A percentile compares a stretch with the other conserved stretches of the same genome.
Conservation (phyloP, 768 basidiomycete species). For the Tephrocybe sp. region DNA sequence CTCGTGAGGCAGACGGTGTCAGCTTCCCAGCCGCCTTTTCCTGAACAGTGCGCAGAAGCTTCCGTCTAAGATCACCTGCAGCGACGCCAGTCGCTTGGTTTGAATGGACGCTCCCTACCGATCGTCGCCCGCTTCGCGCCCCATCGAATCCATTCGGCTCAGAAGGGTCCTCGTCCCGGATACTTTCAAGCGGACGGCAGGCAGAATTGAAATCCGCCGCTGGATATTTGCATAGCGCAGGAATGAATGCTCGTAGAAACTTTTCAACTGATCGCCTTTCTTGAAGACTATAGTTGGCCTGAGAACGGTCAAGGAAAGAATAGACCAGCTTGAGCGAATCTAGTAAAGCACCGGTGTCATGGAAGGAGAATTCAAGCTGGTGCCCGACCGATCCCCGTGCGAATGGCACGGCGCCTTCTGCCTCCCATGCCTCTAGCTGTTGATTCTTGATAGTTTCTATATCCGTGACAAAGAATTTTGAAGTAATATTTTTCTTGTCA, state of each 20-base stretch:
- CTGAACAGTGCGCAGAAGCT: constrained; percentile 72
- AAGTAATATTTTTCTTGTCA: constrained; percentile 90
- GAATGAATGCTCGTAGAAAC: constrained; percentile 83
- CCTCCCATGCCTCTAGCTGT: constrained; percentile 44
- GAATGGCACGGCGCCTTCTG: constrained; percentile 35
- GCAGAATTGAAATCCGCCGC: constrained; percentile 64
- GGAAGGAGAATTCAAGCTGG: constrained; percentile 79
- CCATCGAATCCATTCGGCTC: constrained; percentile 31
- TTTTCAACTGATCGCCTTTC: constrained; percentile 84
- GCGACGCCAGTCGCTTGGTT: constrained; percentile 43
- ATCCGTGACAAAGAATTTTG: constrained; percentile 78
- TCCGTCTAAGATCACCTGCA: constrained; percentile 72
- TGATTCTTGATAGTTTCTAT: constrained; percentile 67
- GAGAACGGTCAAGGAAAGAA: constrained; percentile 87
- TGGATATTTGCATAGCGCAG: constrained; percentile 71
- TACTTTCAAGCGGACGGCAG: constrained; percentile 53
- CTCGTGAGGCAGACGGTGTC: constrained; percentile 39
- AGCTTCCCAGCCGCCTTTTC: constrained; percentile 44
- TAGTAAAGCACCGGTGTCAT: constrained; percentile 76
- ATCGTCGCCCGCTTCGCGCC: constrained; percentile 43
- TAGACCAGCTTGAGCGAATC: constrained; percentile 90
- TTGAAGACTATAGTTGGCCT: constrained; percentile 64
- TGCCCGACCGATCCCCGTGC: constrained; percentile 48
- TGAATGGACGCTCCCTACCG: constrained; percentile 38
- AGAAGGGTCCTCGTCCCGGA: constrained; percentile 38